Base-by-base conservation (phyloP, 306 rosid genomes). In the Trichosanthes truncata region DNA sequence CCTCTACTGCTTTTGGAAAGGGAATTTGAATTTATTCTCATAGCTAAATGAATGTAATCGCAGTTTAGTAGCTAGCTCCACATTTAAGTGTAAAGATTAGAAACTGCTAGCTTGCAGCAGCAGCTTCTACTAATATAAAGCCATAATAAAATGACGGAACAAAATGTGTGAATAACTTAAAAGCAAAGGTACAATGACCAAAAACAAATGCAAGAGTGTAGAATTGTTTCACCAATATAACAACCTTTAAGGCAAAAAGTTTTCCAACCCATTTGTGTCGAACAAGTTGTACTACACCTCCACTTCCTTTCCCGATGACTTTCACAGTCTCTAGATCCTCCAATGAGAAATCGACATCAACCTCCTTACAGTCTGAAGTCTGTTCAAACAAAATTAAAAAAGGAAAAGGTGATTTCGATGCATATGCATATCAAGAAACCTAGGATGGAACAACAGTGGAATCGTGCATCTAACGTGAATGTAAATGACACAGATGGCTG, bases 261-360 rank as follows among this genome's bases (percentile, higher is more conserved):
- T 79, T 89, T 33, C 99, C 97, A 17, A 86, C 88, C 99, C 99
- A 96, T 84, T 96, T 96, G 82, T 93, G 99, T 69, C 90, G 98
- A 86, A 93, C 99, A 65, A 96, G 98, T 81, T 96, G 99, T 12
- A 96, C 99, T 25, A 96, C 96, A 36, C 98, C 99, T 5, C 99
- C 99, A 56, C 98, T 93, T 60, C 98, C 98, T 78, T 95, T 95
- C 51, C 98, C 98, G 59, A 95, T 93, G 55, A 93, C 97, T 84
- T 92, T 95, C 80, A 93, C 73, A 57, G 96, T 89, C 88, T 96
- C 99, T 43, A 96, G 89, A 78, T 93, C 99, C 57, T 91, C 99
- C 84, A 90, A 86, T 0, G 92, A 86, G 87, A 96, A 84, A 78
- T 96, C 92, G 10, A 82, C 85, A 76, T 90, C 89, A 17, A 89